Evolutionary conservation across 352 stramenopile genomes (phyloP), one percentile per base, ranked within the genome.

Genomic region (Saprolegnia diclina): DNA sequence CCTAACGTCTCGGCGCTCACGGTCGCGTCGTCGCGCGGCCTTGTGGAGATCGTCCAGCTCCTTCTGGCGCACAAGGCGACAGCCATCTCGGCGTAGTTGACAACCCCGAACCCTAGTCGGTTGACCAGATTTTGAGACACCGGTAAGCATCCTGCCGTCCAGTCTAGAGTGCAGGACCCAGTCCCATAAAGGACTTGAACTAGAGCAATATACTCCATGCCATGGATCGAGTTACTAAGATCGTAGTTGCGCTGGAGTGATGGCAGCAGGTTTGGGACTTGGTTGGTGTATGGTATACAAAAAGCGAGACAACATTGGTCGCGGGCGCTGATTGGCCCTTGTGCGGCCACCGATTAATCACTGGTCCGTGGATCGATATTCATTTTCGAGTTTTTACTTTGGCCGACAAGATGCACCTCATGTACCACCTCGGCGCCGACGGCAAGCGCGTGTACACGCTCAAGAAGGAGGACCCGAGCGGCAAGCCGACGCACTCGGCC

Each of bases 371-470:
- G 5, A 2, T 3, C 42, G 42, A n/a, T 48, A 4, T 14, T 48
- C 42, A 48, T 48, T 48, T 48, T 14, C 42, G 42, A n/a, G 11
- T 48, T 48, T 48, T n/a, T 14, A 24, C 35, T 50, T n/a, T 26
- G 13, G 16, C 18, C 19, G 10, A 16, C 24, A 88, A 67, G 69
- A 99, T 99, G 97, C 96, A 99, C 84, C 90, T 99, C 72, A 99
- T 99, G 97, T 99, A 98, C 81, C 99, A 99, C 84, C 75, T 98
- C 48, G 94, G 97, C 74, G 81, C 77, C 21, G 87, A 92, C 77
- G 96, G 96, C 75, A 99, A 99, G 81, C 87, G 97, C 57, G 94
- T 99, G 21, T 99, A 99, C 85, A 99, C 97, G 72, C 92, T 99
- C 35, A 99, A 99, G 94, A 99, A 99, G 88, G 82, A 95, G 71